phyloP scores from a whole-genome alignment of 192 early-diverging fungal genomes.

The Globomyces pollinis-pini region DNA sequence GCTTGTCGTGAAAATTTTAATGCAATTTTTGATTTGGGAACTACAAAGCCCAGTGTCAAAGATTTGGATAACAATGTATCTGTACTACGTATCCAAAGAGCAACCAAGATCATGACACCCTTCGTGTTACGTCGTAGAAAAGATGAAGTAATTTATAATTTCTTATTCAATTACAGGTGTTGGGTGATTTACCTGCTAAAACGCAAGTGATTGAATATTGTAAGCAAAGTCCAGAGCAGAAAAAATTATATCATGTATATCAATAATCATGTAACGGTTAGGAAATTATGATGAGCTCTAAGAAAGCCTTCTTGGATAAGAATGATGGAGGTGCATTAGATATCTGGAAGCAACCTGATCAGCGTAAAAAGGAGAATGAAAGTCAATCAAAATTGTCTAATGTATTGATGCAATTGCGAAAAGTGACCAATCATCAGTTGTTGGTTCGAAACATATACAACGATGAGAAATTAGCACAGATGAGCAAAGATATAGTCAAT shows the following conservation, averaged over 20 bases:
- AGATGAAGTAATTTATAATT: conserved; percentile 33
- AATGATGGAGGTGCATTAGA: not conserved
- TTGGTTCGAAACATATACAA: conserved; percentile 61
- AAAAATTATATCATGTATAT: conserved; percentile 13
- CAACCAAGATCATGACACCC: conserved; percentile 75
- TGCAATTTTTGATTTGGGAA: conserved; percentile 51
- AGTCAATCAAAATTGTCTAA: conserved; percentile 27
- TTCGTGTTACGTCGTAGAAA: conserved; percentile 85
- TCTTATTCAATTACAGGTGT: conserved; percentile 33
- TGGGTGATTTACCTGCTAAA: conserved; percentile 59
- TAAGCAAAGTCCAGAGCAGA: conserved; percentile 40
- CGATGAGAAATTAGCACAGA: conserved; percentile 43
- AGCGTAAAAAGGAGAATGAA: no score
- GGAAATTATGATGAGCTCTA: not conserved
- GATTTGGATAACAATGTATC: conserved; percentile 16
- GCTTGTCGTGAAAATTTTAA: conserved; percentile 30
- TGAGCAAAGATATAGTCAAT: conserved; percentile 58
- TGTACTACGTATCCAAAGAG: conserved; percentile 57
- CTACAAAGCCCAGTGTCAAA: conserved; percentile 24
- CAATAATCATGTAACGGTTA: not conserved
- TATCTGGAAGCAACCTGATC: not conserved
- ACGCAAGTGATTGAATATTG: conserved; percentile 43
- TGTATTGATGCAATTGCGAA: conserved; percentile 73
- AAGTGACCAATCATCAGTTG: conserved; percentile 78
- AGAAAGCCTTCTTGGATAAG: not conserved